These are phyloP conservation scores for Lunasporangiospora selenospora DNA, from an alignment of 192 early-diverging fungal genomes.

Conservation along the genomic window DNA sequence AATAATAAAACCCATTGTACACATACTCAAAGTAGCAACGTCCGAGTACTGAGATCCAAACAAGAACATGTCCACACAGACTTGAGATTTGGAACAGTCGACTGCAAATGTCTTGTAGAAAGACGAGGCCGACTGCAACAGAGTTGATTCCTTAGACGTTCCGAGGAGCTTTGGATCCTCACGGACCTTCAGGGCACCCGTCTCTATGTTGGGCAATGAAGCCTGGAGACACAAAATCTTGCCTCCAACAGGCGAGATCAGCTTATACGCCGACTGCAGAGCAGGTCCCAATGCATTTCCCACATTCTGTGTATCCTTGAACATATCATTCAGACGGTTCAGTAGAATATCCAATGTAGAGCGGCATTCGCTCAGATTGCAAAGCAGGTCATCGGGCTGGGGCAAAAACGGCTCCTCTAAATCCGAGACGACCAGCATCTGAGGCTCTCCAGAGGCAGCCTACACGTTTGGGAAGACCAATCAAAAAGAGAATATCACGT, in stretches of 20 bases:
- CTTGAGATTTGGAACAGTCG: conserved; percentile 88
- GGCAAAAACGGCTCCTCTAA: conserved; percentile 91
- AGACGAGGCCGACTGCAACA: conserved; percentile 80
- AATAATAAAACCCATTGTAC: background rate
- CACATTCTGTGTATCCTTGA: conserved; percentile 79
- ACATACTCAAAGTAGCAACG: conserved; percentile 85
- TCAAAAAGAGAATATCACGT: background rate
- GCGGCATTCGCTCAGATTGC: conserved; percentile 87
- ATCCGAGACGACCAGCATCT: conserved; percentile 94
- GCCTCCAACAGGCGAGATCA: conserved; percentile 86
- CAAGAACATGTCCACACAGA: conserved; percentile 88
- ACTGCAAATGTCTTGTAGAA: conserved; percentile 96
- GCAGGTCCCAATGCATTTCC: conserved; percentile 86
- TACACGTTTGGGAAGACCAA: conserved; percentile 9
- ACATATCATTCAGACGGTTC: conserved; percentile 80
- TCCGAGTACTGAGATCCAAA: conserved; percentile 88
- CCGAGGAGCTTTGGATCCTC: conserved; percentile 89
- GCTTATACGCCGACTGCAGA: conserved; percentile 80
- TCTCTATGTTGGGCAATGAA: conserved; percentile 81
- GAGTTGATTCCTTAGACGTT: conserved; percentile 86
- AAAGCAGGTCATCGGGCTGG: conserved; percentile 87
- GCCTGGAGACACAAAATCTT: conserved; percentile 88
- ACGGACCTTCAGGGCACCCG: conserved; percentile 81
- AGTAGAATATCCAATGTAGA: conserved; percentile 75
- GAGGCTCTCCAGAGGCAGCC: conserved; percentile 76